Conservation (phyloP, 257 asterid species). For the Solanum sejunctum region DNA sequence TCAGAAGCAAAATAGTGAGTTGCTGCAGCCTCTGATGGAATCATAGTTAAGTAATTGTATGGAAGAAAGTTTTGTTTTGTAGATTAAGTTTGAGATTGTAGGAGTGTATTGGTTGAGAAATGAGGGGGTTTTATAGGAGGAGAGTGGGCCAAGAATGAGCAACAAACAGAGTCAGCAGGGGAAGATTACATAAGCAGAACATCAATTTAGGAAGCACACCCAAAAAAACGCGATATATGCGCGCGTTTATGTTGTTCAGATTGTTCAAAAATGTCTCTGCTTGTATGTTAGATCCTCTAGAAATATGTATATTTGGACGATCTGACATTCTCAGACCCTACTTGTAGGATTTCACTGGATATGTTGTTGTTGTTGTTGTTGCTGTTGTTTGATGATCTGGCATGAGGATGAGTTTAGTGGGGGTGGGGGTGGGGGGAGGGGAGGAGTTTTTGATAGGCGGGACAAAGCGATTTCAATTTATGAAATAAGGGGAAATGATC, state of each 20-base stretch:
- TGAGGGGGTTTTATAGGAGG: slow-evolving; percentile 52
- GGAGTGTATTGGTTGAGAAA: slow-evolving; percentile 27
- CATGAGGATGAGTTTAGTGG: too few relatives aligned
- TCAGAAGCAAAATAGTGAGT: slow-evolving; percentile 33
- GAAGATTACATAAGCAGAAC: slow-evolving; percentile 39
- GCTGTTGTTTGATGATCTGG: too few relatives aligned
- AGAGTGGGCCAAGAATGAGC: slow-evolving; percentile 16
- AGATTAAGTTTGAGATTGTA: slow-evolving; percentile 11
- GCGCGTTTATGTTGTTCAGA: slow-evolving; percentile 3
- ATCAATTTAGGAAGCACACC: slow-evolving; percentile 11
- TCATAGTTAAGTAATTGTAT: slow-evolving; percentile 25
- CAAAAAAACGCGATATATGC: slow-evolving; percentile 20
- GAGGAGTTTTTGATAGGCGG: too few relatives aligned
- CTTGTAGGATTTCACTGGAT: too few relatives aligned
- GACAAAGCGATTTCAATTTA: too few relatives aligned
- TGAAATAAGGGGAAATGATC: too few relatives aligned
- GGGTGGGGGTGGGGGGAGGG: too few relatives aligned
- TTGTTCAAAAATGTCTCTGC: neutral
- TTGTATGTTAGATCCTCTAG: neutral
- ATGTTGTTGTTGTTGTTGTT: too few relatives aligned
- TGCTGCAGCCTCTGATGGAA: slow-evolving; percentile 37
- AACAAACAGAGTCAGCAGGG: slow-evolving; percentile 8
- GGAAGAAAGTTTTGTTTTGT: neutral
- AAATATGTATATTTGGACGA: too few relatives aligned
- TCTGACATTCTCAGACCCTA: too few relatives aligned